Evolutionary conservation across 2,329 filamentous ascomycete species (phyloP).

Genomic region (Waltergamsia citrina): DNA sequence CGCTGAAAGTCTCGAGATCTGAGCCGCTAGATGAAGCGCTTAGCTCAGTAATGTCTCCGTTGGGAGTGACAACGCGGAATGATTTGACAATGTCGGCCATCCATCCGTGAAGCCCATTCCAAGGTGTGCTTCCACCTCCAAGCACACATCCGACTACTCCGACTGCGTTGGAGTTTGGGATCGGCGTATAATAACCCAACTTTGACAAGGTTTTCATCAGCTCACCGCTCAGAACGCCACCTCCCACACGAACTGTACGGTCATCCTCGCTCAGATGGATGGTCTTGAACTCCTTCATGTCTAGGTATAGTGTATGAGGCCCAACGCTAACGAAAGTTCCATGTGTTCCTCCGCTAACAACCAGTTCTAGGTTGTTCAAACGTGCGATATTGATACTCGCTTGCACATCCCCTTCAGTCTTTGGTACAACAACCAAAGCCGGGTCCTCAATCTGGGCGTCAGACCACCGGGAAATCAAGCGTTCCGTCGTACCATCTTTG

Average conservation of each 20-base stretch:
- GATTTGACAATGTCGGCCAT: no score
- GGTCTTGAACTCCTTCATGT: conserved; percentile 18
- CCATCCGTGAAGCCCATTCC: no score
- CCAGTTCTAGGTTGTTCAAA: conserved; percentile 15
- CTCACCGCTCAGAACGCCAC: conserved; percentile 16
- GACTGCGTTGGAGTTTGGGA: no score
- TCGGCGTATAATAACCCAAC: conserved; percentile 19
- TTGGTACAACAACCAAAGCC: conserved; percentile 16
- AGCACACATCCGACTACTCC: no score
- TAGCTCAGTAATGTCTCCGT: no score
- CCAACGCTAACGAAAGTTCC: conserved; percentile 18
- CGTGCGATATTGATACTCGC: conserved; percentile 15
- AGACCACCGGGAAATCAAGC: conserved; percentile 24
- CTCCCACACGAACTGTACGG: conserved; percentile 16
- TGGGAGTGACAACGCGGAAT: no score
- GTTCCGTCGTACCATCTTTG: no score
- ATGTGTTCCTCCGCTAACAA: conserved; percentile 18
- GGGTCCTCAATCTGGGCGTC: conserved; percentile 13
- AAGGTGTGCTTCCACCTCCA: no score
- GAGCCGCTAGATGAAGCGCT: no score
- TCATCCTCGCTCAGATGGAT: conserved; percentile 15
- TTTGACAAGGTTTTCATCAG: conserved; percentile 12
- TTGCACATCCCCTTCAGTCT: conserved; percentile 16
- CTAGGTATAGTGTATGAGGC: conserved; percentile 18
- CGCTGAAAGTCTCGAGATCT: no score